Base-by-base conservation (phyloP, 2,329 filamentous ascomycete species). In the Fusarium xylarioides region DNA sequence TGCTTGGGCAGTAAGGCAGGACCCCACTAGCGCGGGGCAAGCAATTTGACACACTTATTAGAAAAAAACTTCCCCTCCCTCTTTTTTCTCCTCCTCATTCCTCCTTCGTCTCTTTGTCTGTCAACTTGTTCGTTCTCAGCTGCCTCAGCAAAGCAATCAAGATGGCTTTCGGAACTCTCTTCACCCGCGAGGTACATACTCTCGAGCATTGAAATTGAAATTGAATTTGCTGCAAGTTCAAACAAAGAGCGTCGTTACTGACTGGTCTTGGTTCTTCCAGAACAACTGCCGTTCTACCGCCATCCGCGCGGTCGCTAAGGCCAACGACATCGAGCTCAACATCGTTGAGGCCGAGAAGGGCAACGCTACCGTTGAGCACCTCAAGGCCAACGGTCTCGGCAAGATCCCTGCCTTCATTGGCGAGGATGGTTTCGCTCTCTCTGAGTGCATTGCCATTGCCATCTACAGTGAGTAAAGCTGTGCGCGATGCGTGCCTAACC, bases 121-220 rank as follows among this genome's bases (percentile, higher is more conserved):
- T 73, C 75, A 74, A 74, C 77, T 78, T 77, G 70, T 78, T 73
- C 67, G 70, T 78, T 74, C 68, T 77, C 68, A 76, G 78, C 72
- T 74, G 74, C 71, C 66, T 70, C 50, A 78, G 67, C 68, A 77
- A 69, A 74, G 76, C 80, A 82, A 81, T 83, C 87, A 94, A 90
- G 85, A 97, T 97, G 93, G 89, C 93, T 83, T 98, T 99, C 90
- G 96, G 96, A 88, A 99, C 97, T 89, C 91, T 99, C 82, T 98
- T 96, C 91, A 93, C 92, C 83, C 91, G 90, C 85, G 83, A 90
- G 87, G 95, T 97, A 91, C 71, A 63, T 75, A 59, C 66, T 69
- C 68, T 58, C 67, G 74, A 64, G 57, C 60, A 49, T 70, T 73
- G 67, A 74, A 73, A 57, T 44, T 61, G 58, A 61, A 57, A 32